These are phyloP conservation scores for Teratosphaeria viscida DNA, from an alignment of 2,329 filamentous ascomycete species.

Conservation along the genomic window DNA sequence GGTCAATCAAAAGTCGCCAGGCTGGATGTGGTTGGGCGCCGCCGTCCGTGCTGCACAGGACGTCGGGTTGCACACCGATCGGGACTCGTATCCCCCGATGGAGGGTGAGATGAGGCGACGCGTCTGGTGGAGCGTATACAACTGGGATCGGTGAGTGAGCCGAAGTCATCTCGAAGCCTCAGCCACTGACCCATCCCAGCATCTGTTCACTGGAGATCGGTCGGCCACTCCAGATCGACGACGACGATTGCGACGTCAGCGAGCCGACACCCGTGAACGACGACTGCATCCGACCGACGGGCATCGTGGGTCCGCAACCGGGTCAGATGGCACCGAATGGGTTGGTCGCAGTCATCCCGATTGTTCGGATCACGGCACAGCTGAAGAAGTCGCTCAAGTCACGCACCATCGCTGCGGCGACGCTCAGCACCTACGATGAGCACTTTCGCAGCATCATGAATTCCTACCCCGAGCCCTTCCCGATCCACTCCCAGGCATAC, in stretches of 20 bases:
- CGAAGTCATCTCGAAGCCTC: background rate
- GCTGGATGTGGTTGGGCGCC: conserved; percentile 75
- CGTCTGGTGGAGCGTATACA: conserved; percentile 91
- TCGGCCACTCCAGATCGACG: conserved; percentile 71
- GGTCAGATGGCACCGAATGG: conserved; percentile 51
- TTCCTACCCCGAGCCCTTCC: conserved; percentile 65
- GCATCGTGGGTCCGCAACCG: conserved; percentile 30
- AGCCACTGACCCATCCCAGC: conserved; percentile 31
- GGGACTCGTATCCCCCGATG: conserved; percentile 59
- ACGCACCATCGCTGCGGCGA: conserved; percentile 54
- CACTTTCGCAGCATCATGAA: conserved; percentile 67
- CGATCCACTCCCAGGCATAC: conserved; percentile 53
- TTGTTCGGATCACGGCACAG: conserved; percentile 66
- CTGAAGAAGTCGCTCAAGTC: conserved; percentile 60
- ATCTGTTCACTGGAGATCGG: conserved; percentile 70
- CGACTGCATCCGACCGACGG: conserved; percentile 53
- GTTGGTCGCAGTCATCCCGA: conserved; percentile 68
- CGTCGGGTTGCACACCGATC: conserved; percentile 68
- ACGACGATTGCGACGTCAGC: conserved; percentile 75
- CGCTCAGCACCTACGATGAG: conserved; percentile 67
- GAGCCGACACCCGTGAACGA: conserved; percentile 76
- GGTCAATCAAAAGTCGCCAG: conserved; percentile 73
- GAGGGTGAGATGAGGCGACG: conserved; percentile 79
- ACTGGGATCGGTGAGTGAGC: conserved; percentile 61
- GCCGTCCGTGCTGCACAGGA: conserved; percentile 75